Evolutionary conservation across 495 filamentous ascomycete genomes (phyloP), one percentile per base, ranked within the genome.

Genomic region (Margaritispora aquatica): DNA sequence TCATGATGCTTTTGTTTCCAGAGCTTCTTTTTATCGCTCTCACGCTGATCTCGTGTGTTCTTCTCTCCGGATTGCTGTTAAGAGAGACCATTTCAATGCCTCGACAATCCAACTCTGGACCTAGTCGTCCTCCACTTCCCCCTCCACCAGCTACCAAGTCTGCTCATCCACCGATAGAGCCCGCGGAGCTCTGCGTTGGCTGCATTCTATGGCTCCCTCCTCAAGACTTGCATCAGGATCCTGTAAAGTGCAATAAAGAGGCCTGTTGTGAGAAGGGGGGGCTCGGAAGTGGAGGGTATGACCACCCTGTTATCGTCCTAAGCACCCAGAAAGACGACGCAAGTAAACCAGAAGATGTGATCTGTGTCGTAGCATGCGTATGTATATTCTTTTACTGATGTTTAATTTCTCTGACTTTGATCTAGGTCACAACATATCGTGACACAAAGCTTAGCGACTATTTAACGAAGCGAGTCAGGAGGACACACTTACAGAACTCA

Each of bases 151-250:
- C 29, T 34, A 34, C 5, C 5, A 34, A 34, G 29, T 5, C 5
- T 34, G 29, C 29, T 5, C 5, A 34, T 34, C 29, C 29, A 34
- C 29, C 29, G 3, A 44, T 44, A 9, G 17, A 44, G 3, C 2
- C 15, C 19, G 38, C 4, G 17, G 38, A 44, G 19, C 19, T 44
- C 3, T 60, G 62, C 15, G 57, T 53, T 51, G 62, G 62, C 23
- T 64, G 62, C 26, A 64, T 64, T 23, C 23, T 64, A 3, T 64
- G 62, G 62, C 36, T 64, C 0, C 62, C 62, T 7, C 17, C 46
- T 5, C 56, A 54, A 46, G 29, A 49, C 9, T 15, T 8, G 15
- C 2, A n/a, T 24, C 19, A 53, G 7, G n/a, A 31, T 1, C 4
- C 21, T 13, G 31, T 64, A 2, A 22, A 26, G 7, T 64, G 62